A percentile compares a stretch with the other conserved stretches of the same genome.
Conservation (phyloP, 805 yeast species). For the Lipomyces kockii region DNA sequence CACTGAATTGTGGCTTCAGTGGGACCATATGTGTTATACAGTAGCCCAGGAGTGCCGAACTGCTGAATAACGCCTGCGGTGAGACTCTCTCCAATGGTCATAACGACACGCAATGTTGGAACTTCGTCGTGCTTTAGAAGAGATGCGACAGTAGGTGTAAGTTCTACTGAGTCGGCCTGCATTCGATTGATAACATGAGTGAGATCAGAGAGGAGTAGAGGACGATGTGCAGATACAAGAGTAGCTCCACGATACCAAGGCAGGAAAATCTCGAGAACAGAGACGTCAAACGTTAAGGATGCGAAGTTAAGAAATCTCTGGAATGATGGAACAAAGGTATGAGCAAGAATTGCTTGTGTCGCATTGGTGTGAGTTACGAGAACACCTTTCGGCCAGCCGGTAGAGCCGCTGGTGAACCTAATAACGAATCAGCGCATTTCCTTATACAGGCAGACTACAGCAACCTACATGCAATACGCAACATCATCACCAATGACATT, state of each 20-base stretch:
- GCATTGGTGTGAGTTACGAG: conserved; percentile 41
- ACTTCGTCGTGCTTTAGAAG: conserved; percentile 23
- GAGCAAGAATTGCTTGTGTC: conserved; percentile 36
- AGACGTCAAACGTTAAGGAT: conserved; percentile 40
- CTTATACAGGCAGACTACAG: neutral
- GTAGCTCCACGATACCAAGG: conserved; percentile 33
- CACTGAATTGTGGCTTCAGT: conserved; percentile 41
- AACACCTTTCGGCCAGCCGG: conserved; percentile 60
- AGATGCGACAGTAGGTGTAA: conserved; percentile 41
- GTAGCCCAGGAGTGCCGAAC: conserved; percentile 31
- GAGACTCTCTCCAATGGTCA: conserved; percentile 40
- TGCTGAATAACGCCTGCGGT: conserved; percentile 32
- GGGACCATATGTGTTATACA: conserved; percentile 41
- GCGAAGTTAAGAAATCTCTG: conserved; percentile 40
- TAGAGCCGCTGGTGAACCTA: conserved; percentile 56
- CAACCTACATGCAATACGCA: conserved; percentile 34
- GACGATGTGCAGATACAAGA: conserved; percentile 34
- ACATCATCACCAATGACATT: conserved; percentile 8
- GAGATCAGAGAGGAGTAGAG: conserved; percentile 29
- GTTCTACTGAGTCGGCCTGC: conserved; percentile 34
- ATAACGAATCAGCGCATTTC: neutral
- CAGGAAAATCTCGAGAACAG: conserved; percentile 40
- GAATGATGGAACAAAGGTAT: conserved; percentile 34
- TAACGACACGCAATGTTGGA: conserved; percentile 24
- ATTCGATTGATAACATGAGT: conserved; percentile 21